A percentile compares a stretch with the other conserved stretches of the same genome.
These are phyloP conservation scores for Coemansia sp. DNA, from an alignment of 371 early-diverging fungal genomes.

Conservation along the genomic window DNA sequence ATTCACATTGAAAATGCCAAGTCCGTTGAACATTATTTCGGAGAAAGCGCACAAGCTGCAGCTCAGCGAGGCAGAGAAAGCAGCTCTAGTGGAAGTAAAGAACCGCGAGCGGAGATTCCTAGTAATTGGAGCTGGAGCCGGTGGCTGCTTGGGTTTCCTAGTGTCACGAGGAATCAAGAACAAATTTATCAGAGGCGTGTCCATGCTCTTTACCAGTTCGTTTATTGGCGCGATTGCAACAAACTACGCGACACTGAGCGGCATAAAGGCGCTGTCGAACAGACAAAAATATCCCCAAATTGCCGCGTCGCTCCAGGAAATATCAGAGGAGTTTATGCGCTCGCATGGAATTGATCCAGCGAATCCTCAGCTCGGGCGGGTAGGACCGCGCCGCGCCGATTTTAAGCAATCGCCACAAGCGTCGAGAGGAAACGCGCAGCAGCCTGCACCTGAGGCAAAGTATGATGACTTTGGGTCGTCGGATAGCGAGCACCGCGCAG, in stretches of 20 bases:
- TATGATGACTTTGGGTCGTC: slow-evolving; percentile 2
- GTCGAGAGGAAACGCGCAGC: slow-evolving; percentile 2
- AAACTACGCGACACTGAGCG: not conserved
- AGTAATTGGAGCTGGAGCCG: slow-evolving; percentile 4
- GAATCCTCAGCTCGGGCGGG: slow-evolving; percentile 15
- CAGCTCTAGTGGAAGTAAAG: slow-evolving; percentile 13
- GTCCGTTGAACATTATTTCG: slow-evolving; percentile 9
- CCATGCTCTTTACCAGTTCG: slow-evolving; percentile 9
- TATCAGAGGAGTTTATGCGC: slow-evolving; percentile 29
- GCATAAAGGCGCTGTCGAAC: slow-evolving; percentile 13
- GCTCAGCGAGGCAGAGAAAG: slow-evolving; percentile 15
- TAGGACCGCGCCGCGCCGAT: slow-evolving; percentile 12
- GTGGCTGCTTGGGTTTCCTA: slow-evolving; percentile 18
- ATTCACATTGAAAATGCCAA: slow-evolving; percentile 12
- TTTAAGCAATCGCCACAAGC: slow-evolving; percentile 25
- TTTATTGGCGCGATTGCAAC: not conserved
- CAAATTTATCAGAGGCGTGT: not conserved
- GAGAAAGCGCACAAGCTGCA: slow-evolving; percentile 12
- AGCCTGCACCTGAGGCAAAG: not conserved
- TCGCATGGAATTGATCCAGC: slow-evolving; percentile 30
- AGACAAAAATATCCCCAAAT: slow-evolving; percentile 35
- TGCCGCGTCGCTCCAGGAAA: slow-evolving; percentile 27
- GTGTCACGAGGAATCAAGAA: slow-evolving; percentile 16
- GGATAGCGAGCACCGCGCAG: not conserved
- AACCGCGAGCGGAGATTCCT: not conserved